Percentiles rank a stretch among this genome's conserved stretches.
Evolutionary conservation across 2,329 filamentous ascomycete species (phyloP).

Genomic region (Neophaeococcomyces aloes): DNA sequence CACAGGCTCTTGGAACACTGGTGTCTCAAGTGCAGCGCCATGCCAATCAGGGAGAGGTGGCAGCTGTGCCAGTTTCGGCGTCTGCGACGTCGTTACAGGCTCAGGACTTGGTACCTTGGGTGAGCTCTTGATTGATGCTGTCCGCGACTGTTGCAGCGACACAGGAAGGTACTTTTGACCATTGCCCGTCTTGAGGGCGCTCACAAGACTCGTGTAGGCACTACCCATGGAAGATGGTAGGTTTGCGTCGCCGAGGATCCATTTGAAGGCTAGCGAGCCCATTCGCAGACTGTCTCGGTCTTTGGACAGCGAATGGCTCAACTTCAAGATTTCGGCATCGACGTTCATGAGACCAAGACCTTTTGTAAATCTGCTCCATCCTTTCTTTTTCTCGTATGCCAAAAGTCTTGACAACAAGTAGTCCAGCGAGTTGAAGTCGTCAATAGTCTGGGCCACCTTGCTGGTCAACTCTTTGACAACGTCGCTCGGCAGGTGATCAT

Average conservation of each 20-base stretch:
- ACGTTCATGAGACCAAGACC: slow-evolving; percentile 34
- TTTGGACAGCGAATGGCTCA: slow-evolving; percentile 46
- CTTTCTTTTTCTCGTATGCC: slow-evolving; percentile 51
- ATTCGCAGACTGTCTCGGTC: slow-evolving; percentile 53
- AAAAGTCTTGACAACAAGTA: slow-evolving; percentile 53
- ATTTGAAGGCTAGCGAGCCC: slow-evolving; percentile 55
- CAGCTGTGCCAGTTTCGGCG: slow-evolving; percentile 15
- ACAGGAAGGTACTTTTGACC: slow-evolving; percentile 22
- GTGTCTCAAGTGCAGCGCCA: background rate
- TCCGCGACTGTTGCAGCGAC: slow-evolving; percentile 12
- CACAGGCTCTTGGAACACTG: background rate
- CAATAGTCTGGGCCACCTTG: slow-evolving; percentile 51
- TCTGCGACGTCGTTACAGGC: background rate
- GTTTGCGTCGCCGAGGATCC: slow-evolving; percentile 50
- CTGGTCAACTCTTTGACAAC: slow-evolving; percentile 54
- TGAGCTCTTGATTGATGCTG: slow-evolving; percentile 23
- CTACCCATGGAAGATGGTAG: slow-evolving; percentile 53
- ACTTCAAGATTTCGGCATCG: slow-evolving; percentile 51
- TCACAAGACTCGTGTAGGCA: slow-evolving; percentile 56
- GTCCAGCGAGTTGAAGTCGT: slow-evolving; percentile 53
- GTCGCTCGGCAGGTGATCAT: slow-evolving; percentile 47
- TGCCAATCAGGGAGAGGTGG: slow-evolving; percentile 21
- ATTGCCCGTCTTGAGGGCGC: slow-evolving; percentile 45
- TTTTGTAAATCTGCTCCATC: slow-evolving; percentile 50
- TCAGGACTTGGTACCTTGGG: background rate